Evolutionary conservation across 352 stramenopile genomes (phyloP).

Genomic region (Pythium dissimile): DNA sequence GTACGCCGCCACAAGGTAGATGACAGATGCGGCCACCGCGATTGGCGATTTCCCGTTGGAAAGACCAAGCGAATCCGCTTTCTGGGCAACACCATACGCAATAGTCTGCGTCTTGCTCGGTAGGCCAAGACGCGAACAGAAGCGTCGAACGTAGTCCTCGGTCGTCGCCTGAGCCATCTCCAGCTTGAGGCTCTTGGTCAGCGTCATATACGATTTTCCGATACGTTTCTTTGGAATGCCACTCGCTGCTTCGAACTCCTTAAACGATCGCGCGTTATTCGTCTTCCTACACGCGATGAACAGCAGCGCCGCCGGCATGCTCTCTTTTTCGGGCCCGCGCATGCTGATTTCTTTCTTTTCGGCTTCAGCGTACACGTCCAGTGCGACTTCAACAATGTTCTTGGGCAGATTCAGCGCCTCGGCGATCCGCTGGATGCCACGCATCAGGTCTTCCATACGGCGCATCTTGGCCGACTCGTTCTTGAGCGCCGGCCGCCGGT

Average conservation of each 20-base stretch:
- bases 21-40: constrained; percentile 69
- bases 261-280: constrained; percentile 60
- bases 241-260: constrained; percentile 75
- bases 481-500: constrained; percentile 63
- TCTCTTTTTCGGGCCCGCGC: constrained; percentile 60
- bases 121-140: constrained; percentile 70
- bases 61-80: constrained; percentile 58
- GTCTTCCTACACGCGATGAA: constrained; percentile 75
- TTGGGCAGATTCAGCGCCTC: constrained; percentile 64
- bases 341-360: constrained; percentile 64
- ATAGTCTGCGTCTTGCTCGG: constrained; percentile 76
- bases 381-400: constrained; percentile 63
- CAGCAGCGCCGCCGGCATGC: constrained; percentile 57
- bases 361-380: constrained; percentile 69
- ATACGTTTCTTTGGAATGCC: constrained; percentile 72
- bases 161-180: constrained; percentile 69
- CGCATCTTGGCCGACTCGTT: constrained; percentile 54
- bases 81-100: constrained; percentile 71
- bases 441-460: constrained; percentile 67
- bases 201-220: constrained; percentile 74
- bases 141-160: constrained; percentile 74
- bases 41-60: constrained; percentile 69
- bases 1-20: constrained; percentile 81
- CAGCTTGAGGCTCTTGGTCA: constrained; percentile 49
- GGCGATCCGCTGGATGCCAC: constrained; percentile 62